phyloP scores from a whole-genome alignment of 2,329 filamentous ascomycete species.

The Periconia sp. region DNA sequence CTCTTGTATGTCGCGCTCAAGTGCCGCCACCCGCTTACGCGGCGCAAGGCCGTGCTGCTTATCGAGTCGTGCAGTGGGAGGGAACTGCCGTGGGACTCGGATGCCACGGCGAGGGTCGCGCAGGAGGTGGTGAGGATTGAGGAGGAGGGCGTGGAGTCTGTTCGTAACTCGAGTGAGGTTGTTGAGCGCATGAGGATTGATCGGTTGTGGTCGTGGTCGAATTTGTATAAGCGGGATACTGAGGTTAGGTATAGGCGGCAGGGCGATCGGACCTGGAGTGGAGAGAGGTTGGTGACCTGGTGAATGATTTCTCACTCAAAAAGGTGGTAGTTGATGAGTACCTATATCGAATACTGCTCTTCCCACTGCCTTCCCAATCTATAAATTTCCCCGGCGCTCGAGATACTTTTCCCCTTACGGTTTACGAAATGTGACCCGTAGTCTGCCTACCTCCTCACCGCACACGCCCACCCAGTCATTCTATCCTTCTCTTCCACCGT shows the following conservation, averaged over 20 bases:
- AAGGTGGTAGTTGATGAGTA: too few relatives aligned
- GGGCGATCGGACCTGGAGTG: background rate
- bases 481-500: too few relatives aligned
- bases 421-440: too few relatives aligned
- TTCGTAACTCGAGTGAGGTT: background rate
- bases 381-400: too few relatives aligned
- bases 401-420: too few relatives aligned
- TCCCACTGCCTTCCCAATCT: too few relatives aligned
- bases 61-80: background rate
- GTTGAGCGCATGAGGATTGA: background rate
- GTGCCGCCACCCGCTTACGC: background rate
- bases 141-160: background rate
- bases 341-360: too few relatives aligned
- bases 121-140: background rate
- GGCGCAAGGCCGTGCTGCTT: background rate
- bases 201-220: background rate
- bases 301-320: background rate
- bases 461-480: too few relatives aligned
- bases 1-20: background rate
- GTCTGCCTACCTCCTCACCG: too few relatives aligned
- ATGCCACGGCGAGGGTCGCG: background rate
- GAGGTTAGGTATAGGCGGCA: background rate
- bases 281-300: background rate
- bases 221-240: background rate
- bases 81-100: background rate